Evolutionary conservation across 169 alveolate genomes (phyloP), one percentile per base, ranked within the genome.

Genomic region (Eimeria acervulina): DNA sequence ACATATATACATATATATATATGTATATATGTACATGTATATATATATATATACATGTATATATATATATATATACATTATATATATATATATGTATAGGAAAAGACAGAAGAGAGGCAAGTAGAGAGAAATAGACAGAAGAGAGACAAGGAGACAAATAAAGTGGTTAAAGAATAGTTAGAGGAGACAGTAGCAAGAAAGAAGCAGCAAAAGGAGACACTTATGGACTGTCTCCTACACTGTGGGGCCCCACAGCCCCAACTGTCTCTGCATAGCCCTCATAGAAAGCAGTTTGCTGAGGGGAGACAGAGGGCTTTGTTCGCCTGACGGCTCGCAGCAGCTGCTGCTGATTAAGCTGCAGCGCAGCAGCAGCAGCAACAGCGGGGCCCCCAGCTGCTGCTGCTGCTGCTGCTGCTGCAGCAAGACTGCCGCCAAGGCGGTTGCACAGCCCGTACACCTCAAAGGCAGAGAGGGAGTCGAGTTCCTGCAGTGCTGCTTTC

Each of bases 341-440:
- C n/a, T 87, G 93, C 44, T 47, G 83, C 66, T 87, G 93, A 51
- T 87, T 59, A 33, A 87, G 78, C 42, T 72, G 52, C 93, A 87
- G 42, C 51, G 83, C 83, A 70, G 83, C 83, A 70, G 83, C 83
- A 70, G 83, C 83, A 70, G 83, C 83, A 70, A 51, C 13, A 70
- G 83, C 83, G 3, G 83, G 52, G 40, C 63, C 59, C 10, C 83
- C 93, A 28, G 93, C 93, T 33, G 68, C 59, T 17, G 78, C 52
- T 4, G 83, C 83, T 12, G 83, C 83, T 12, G 83, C 83, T 12
- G 83, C 83, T 12, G 83, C 83, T 12, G 42, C 83, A 36, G 52
- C 47, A 15, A 33, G 21, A 4, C 31, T 6, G n/a, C 83, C 83
- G 5, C 83, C 83, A 15, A 70, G 51, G 1, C 83, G 83, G 51